Conservation (phyloP, 257 asterid species). For the Leptodermis oblonga region DNA sequence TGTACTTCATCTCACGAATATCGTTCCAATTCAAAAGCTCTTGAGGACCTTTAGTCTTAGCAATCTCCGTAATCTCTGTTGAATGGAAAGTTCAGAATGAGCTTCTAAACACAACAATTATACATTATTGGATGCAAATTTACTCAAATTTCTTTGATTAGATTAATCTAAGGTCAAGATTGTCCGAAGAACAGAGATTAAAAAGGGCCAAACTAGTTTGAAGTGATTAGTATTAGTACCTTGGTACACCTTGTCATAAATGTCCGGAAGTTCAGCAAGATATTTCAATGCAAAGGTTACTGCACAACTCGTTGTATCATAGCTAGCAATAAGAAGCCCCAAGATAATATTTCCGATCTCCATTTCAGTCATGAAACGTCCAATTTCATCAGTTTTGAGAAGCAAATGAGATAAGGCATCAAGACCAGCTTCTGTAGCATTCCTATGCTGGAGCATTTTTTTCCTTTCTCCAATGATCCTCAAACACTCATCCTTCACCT, state of each 20-base stretch:
- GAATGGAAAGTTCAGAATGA: not conserved
- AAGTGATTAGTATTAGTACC: too few species aligned
- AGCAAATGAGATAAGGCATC: constrained; percentile 46
- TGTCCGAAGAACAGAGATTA: too few species aligned
- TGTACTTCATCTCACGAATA: constrained; percentile 27
- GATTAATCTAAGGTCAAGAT: not conserved
- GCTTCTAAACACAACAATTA: not conserved
- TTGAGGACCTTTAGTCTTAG: constrained; percentile 9
- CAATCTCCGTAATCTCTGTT: constrained; percentile 21
- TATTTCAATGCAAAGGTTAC: constrained; percentile 38
- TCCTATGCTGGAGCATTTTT: constrained; percentile 31
- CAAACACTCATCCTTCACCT: constrained; percentile 43
- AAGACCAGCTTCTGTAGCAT: constrained; percentile 17
- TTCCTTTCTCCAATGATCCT: constrained; percentile 53
- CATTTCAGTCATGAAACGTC: constrained; percentile 37
- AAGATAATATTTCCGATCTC: constrained; percentile 44
- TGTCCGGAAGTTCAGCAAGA: constrained; percentile 53
- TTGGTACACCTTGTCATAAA: constrained; percentile 34
- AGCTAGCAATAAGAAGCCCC: constrained; percentile 51
- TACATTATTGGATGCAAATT: too few species aligned
- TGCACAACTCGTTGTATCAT: constrained; percentile 45
- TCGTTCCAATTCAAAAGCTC: constrained; percentile 33
- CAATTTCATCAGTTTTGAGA: constrained; percentile 46
- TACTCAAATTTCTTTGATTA: not conserved
- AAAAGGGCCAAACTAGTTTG: too few species aligned